These are phyloP conservation scores for Scytalidium lignicola DNA, from an alignment of 2,329 filamentous ascomycete species.

Conservation along the genomic window DNA sequence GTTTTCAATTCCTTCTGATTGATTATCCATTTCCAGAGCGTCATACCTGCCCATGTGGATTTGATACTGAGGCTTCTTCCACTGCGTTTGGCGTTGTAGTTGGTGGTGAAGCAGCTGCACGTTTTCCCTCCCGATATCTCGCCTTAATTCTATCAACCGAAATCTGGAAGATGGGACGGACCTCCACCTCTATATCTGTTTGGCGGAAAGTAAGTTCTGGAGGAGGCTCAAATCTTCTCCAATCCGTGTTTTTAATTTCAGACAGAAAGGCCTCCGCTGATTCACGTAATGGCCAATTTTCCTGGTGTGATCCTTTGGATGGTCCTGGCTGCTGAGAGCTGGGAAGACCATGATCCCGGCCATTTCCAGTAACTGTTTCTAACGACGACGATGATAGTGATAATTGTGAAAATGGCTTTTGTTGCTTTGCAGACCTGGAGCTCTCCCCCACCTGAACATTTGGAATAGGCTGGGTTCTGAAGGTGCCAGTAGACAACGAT, in stretches of 20 bases:
- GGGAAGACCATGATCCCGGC: not conserved
- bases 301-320: not conserved
- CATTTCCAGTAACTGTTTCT: not conserved
- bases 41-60: conserved; percentile 21
- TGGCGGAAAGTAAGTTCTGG: conserved; percentile 33
- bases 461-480: not conserved
- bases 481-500: not conserved
- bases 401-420: not conserved
- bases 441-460: not conserved
- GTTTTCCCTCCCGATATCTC: conserved; percentile 30
- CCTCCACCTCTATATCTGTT: conserved; percentile 34
- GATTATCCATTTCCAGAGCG: not conserved
- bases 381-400: not conserved
- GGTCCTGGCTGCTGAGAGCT: not conserved
- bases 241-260: conserved; percentile 33
- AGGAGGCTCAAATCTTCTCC: conserved; percentile 44
- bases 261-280: not conserved
- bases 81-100: conserved; percentile 20
- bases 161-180: conserved; percentile 36
- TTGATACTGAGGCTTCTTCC: conserved; percentile 9
- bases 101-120: conserved; percentile 25
- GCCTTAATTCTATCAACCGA: conserved; percentile 42
- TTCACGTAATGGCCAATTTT: not conserved
- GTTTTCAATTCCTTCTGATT: not conserved
- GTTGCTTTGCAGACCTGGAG: not conserved